Evolutionary conservation across 306 rosid genomes (phyloP).

Genomic region (Corylus americana): DNA sequence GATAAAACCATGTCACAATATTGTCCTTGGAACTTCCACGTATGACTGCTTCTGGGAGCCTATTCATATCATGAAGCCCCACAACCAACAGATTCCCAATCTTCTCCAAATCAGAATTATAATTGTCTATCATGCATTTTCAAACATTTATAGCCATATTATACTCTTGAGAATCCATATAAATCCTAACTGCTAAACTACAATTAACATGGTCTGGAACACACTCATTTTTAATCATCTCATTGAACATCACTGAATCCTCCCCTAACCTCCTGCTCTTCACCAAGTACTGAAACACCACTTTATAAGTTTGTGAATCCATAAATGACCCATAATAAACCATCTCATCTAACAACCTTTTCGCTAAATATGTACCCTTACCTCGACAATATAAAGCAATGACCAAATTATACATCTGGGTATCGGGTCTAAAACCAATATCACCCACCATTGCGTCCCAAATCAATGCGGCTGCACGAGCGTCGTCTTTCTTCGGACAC

Average conservation of each 20-base stretch:
- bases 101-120: slow-evolving; percentile 47
- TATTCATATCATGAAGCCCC: slow-evolving; percentile 45
- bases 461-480: slow-evolving; percentile 42
- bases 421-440: slow-evolving; percentile 35
- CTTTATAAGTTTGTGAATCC: slow-evolving; percentile 45
- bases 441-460: slow-evolving; percentile 54
- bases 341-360: slow-evolving; percentile 56
- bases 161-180: slow-evolving; percentile 44
- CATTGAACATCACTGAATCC: slow-evolving; percentile 42
- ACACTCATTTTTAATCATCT: slow-evolving; percentile 73
- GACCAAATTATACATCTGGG: slow-evolving; percentile 51
- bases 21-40: neutral
- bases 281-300: slow-evolving; percentile 51
- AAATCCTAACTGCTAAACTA: slow-evolving; percentile 47
- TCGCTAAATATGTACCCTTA: slow-evolving; percentile 33
- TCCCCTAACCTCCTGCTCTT: slow-evolving; percentile 49
- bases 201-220: slow-evolving; percentile 56
- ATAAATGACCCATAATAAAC: slow-evolving; percentile 53
- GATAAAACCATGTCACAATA: neutral
- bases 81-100: slow-evolving; percentile 44
- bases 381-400: slow-evolving; percentile 48
- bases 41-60: slow-evolving; percentile 56
- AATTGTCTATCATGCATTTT: slow-evolving; percentile 53
- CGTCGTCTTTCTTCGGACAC: slow-evolving; percentile 47
- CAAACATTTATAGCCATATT: slow-evolving; percentile 57